Conservation (phyloP, 495 filamentous ascomycete species). For the Trypethelium eluteriae region DNA sequence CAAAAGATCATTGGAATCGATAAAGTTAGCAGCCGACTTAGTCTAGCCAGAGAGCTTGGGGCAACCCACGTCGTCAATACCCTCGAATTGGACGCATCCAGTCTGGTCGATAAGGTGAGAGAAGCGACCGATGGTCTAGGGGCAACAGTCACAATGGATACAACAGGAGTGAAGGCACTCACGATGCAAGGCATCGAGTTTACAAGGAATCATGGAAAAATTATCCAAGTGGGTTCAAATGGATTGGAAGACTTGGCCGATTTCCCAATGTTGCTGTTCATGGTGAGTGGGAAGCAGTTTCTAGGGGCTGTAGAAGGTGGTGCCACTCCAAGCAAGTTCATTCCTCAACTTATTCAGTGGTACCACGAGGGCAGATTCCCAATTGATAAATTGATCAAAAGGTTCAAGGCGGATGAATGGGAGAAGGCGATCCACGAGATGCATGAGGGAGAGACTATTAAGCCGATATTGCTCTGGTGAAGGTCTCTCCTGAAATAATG, state of each 20-base stretch:
- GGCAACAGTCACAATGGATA: slow-evolving; percentile 24
- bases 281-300: slow-evolving; percentile 24
- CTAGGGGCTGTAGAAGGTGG: slow-evolving; percentile 26
- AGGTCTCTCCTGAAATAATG: not conserved
- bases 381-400: slow-evolving; percentile 30
- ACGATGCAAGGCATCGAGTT: slow-evolving; percentile 22
- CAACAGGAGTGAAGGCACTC: slow-evolving; percentile 26
- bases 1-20: slow-evolving; percentile 28
- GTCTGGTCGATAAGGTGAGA: slow-evolving; percentile 17
- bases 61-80: slow-evolving; percentile 27
- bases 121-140: slow-evolving; percentile 20
- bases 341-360: slow-evolving; percentile 32
- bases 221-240: slow-evolving; percentile 26
- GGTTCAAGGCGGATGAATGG: slow-evolving; percentile 62
- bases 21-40: slow-evolving; percentile 21
- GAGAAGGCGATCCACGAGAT: slow-evolving; percentile 41
- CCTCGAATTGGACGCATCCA: slow-evolving; percentile 18
- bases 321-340: slow-evolving; percentile 20
- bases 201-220: slow-evolving; percentile 25
- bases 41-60: slow-evolving; percentile 27
- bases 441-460: slow-evolving; percentile 34
- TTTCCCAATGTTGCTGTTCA: slow-evolving; percentile 19
- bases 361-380: slow-evolving; percentile 32
- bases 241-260: slow-evolving; percentile 23
- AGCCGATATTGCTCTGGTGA: slow-evolving; percentile 31